Evolutionary conservation across 768 basidiomycete genomes (phyloP).

Genomic region (Kwoniella botswanensis): DNA sequence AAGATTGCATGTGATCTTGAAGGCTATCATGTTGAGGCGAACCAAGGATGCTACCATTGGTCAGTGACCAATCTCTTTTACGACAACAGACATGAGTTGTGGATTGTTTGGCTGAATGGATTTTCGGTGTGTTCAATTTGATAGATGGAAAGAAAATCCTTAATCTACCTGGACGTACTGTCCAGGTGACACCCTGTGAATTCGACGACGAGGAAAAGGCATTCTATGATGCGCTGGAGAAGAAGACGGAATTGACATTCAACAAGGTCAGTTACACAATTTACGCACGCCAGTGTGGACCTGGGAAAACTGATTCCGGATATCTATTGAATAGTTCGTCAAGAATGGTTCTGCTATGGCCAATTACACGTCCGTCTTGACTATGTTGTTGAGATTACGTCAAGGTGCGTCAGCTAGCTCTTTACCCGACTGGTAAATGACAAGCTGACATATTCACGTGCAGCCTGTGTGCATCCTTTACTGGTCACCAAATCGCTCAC

Average conservation of each 20-base stretch:
- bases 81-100: no score
- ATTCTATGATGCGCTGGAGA: slow-evolving; percentile 78
- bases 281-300: no score
- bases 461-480: slow-evolving; percentile 88
- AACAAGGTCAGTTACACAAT: slow-evolving; percentile 62
- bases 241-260: slow-evolving; percentile 63
- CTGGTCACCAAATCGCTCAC: slow-evolving; percentile 72
- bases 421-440: slow-evolving; percentile 5
- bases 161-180: slow-evolving; percentile 73
- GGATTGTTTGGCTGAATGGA: no score
- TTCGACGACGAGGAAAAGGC: slow-evolving; percentile 77
- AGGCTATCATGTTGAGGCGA: slow-evolving; percentile 86
- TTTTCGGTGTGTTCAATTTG: no score
- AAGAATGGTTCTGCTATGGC: slow-evolving; percentile 52
- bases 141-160: slow-evolving; percentile 81
- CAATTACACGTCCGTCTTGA: slow-evolving; percentile 59
- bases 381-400: slow-evolving; percentile 70
- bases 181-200: slow-evolving; percentile 74
- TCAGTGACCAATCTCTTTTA: background rate
- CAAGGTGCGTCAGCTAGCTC: slow-evolving; percentile 68
- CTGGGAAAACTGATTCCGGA: background rate
- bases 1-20: slow-evolving; percentile 80
- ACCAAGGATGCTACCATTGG: slow-evolving; percentile 65
- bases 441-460: background rate
- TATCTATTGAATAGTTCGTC: slow-evolving; percentile 43